Evolutionary conservation across 2,329 filamentous ascomycete genomes (phyloP).

Genomic region (Cercospora nicotianae): DNA sequence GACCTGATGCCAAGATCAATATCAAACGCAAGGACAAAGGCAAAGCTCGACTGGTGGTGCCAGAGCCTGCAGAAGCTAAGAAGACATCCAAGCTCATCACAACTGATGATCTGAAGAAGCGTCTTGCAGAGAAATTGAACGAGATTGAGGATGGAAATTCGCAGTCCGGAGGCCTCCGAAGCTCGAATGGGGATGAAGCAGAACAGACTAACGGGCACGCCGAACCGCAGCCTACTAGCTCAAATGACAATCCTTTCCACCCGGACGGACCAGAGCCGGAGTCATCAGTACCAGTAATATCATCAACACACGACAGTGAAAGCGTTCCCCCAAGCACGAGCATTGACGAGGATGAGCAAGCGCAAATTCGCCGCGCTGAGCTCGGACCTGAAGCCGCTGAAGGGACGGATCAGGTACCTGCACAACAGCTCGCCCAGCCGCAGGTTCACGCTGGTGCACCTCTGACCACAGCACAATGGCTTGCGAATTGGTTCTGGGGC

Average conservation of each 20-base stretch:
- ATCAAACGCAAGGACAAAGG: conserved; percentile 35
- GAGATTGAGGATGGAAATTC: background rate
- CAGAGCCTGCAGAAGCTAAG: conserved; percentile 26
- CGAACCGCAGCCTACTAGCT: background rate
- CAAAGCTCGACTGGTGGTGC: conserved; percentile 31
- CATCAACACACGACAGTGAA: background rate
- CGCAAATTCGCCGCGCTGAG: conserved; percentile 7
- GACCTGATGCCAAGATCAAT: conserved; percentile 38
- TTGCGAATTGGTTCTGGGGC: conserved; percentile 52
- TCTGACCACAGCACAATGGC: conserved; percentile 28
- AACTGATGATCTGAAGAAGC: conserved; percentile 12
- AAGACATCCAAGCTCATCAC: conserved; percentile 15
- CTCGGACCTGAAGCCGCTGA: conserved; percentile 5
- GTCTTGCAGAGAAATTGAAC: background rate
- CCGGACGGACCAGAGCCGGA: conserved; percentile 20
- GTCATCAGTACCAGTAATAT: background rate
- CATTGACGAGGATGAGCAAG: background rate
- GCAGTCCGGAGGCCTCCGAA: background rate
- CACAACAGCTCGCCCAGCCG: background rate
- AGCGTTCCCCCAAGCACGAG: background rate
- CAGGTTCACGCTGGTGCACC: background rate
- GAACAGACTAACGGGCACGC: background rate
- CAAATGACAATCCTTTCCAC: conserved; percentile 22
- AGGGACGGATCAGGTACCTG: background rate
- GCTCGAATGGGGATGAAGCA: background rate